Evolutionary conservation across 192 early-diverging fungal species (phyloP).

Genomic region (Coemansia asiatica): DNA sequence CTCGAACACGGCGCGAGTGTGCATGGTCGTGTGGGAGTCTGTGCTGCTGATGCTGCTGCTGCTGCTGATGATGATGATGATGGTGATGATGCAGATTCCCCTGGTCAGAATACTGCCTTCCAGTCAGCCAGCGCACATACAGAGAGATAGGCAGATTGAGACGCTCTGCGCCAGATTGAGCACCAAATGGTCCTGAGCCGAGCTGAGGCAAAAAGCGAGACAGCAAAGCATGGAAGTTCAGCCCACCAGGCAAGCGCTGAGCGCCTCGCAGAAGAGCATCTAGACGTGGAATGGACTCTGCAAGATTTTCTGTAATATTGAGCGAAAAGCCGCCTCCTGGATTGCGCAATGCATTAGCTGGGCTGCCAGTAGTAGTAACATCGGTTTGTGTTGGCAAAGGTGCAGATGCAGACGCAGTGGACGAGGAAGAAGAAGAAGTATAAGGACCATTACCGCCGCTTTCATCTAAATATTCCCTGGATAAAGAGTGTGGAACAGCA

Average conservation of each 20-base stretch:
- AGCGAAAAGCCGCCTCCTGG: slow-evolving; percentile 28
- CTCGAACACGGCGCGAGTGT: background rate
- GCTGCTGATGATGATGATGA: too few species aligned
- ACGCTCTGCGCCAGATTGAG: slow-evolving; percentile 37
- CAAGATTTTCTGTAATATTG: slow-evolving; percentile 30
- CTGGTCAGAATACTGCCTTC: slow-evolving; percentile 17
- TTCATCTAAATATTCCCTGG: background rate
- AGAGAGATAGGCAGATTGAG: slow-evolving; percentile 43
- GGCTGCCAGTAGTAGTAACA: slow-evolving; percentile 5
- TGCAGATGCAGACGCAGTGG: background rate
- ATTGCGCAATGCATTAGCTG: slow-evolving; percentile 16
- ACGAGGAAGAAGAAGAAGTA: too few species aligned
- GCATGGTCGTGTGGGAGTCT: background rate
- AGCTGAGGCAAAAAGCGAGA: slow-evolving; percentile 47
- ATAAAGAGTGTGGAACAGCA: background rate
- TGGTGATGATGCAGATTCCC: background rate
- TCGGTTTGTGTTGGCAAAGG: slow-evolving; percentile 9
- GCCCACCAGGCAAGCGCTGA: slow-evolving; percentile 34
- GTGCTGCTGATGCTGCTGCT: too few species aligned
- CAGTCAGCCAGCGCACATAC: slow-evolving; percentile 36
- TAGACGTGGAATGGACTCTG: slow-evolving; percentile 44
- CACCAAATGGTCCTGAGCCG: slow-evolving; percentile 18
- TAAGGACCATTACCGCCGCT: too few species aligned
- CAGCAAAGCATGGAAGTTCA: slow-evolving; percentile 42
- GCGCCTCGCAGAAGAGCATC: slow-evolving; percentile 35